Conservation (phyloP, 345 rosid genomes). For the Abelmoschus esculentus region DNA sequence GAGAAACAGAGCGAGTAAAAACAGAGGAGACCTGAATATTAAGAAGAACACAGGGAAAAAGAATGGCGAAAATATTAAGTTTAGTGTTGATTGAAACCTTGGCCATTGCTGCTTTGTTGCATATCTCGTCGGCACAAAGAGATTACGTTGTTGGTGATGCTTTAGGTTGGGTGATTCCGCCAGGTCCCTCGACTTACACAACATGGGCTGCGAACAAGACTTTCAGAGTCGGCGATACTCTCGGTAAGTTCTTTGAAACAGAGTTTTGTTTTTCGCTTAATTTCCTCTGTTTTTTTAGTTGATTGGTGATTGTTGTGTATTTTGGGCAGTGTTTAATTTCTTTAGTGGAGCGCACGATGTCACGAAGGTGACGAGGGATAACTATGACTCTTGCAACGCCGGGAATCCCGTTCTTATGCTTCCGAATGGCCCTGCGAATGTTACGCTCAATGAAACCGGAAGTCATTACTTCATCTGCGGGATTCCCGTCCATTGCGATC, state of each 20-base stretch:
- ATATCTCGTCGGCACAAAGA: constrained; percentile 26
- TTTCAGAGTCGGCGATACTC: constrained; percentile 38
- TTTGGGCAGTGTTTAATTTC: constrained; percentile 35
- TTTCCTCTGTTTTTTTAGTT: not conserved
- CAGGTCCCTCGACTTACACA: constrained; percentile 19
- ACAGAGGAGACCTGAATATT: constrained; percentile 27
- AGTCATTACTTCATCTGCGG: constrained; percentile 30
- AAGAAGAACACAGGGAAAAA: not conserved
- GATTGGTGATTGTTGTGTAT: not conserved
- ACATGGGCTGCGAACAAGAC: constrained; percentile 42
- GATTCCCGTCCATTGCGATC: constrained; percentile 29
- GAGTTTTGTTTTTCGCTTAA: not conserved
- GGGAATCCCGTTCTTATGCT: constrained; percentile 15
- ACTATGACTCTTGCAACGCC: constrained; percentile 31
- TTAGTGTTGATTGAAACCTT: constrained; percentile 15
- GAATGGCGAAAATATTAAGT: constrained; percentile 23
- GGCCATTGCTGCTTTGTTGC: constrained; percentile 17
- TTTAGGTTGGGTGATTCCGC: constrained; percentile 36
- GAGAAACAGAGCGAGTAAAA: constrained; percentile 6
- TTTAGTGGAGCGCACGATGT: constrained; percentile 30
- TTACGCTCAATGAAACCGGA: constrained; percentile 27
- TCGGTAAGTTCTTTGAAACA: constrained; percentile 22
- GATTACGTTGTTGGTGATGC: constrained; percentile 31
- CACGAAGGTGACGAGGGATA: constrained; percentile 30
- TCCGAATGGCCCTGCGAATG: constrained; percentile 23